Evolutionary conservation across 2,329 filamentous ascomycete species (phyloP), one percentile per base, ranked within the genome.

Genomic region (Incumbomyces lentus): DNA sequence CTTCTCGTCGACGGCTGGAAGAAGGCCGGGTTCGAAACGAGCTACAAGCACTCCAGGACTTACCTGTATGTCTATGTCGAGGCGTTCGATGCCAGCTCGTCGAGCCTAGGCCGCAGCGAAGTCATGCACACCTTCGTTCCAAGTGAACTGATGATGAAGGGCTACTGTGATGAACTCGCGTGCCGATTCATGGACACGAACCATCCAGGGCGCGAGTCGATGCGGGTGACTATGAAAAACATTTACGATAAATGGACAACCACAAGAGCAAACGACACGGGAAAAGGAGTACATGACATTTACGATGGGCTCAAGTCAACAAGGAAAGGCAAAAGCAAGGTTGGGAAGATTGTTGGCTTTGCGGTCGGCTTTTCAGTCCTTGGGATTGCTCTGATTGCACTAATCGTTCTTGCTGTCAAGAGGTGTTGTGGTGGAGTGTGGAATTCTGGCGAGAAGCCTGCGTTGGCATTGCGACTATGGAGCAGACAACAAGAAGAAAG

Each of bases 1-100:
- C 45, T 60, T 26, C 33, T 42, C 13, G 49, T 67, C 13, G 52
- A 53, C 10, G 41, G 59, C 32, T 54, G 60, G 1, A 36, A 47
- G 33, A 68, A 64, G 52, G 54, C 48, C 5, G 65, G 66, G 0
- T 68, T 68, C 37, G 66, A 68, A 49, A 68, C 66, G 1, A 54
- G 56, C n/a, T 63, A 63, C 46, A 58, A 54, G 2, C 56, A 59
- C 30, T 29, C 52, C 2, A 11, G 10, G 22, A 47, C 49, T 12
- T 46, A 44, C 14, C 30, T 18, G 7, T 55, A 44, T 35, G 42
- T 38, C 2, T 64, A 64, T 18, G 64, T 57, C 2, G 63, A 67
- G 43, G 66, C 64, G 0, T 47, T 68, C 10, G 62, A 64, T 36
- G 54, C 40, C 2, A 42, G 60, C 6, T 63, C 62, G 13, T 50